Evolutionary conservation across 2,329 filamentous ascomycete genomes (phyloP), one percentile per base, ranked within the genome.

Genomic region (Juglanconis sp.): DNA sequence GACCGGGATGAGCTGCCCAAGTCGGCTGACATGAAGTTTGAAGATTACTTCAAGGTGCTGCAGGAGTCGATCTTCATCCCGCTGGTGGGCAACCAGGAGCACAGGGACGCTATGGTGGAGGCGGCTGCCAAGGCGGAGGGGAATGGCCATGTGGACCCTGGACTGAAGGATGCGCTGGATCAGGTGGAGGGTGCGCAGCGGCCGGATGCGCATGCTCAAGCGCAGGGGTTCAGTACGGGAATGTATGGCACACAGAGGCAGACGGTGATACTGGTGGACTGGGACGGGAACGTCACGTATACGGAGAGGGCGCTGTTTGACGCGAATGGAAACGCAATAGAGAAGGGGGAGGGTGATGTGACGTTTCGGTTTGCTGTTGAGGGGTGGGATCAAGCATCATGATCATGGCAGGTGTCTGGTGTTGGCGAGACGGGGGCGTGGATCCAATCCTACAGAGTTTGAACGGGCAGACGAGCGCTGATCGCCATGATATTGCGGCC

Each of bases 161-260:
- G 66, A 4, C 73, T 74, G 4, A 74, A 76, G 49, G 70, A 72
- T 56, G 68, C 66, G 56, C 66, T 74, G 38, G 66, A 69, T 4
- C 71, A 75, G 47, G 70, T 60, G 1, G 49, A 56, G 24, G 60
- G 49, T 17, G 40, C 42, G 3, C 40, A 76, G 52, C 71, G 72
- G 32, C 77, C 78, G 2, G 58, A 77, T 72, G 60, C 65, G 42
- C 55, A 42, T 24, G 24, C 24, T 8, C 64, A 67, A 30, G 60
- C 64, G 24, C 65, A 66, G 48, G 77, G 77, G 1, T 86, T 84
- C 65, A 81, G 82, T 68, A 82, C 79, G 5, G 86, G 86, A 1
- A 74, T 86, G 64, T 88, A 88, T 66, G 86, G 86, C 4, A 88
- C 86, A 5, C 86, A 88, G 72, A 74, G 86, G 42, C 86, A 88